Evolutionary conservation across 345 rosid species (phyloP), one percentile per base, ranked within the genome.

Genomic region (Limnanthes douglasii): DNA sequence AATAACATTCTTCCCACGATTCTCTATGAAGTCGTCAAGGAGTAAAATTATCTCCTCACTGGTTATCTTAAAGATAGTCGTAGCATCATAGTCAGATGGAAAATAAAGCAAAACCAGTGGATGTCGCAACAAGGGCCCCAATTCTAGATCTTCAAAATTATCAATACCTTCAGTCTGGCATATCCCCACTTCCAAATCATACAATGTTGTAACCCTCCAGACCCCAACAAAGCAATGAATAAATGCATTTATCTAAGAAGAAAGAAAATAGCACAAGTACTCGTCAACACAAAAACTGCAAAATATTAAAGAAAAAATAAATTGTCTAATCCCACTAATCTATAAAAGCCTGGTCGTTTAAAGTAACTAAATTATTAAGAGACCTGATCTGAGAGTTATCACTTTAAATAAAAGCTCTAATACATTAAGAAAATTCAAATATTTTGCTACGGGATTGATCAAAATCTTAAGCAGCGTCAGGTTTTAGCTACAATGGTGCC

Each of bases 181-280:
- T 14, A 82, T 59, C 15, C 73, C 93, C 50, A 43, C 51, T 52
- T 82, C 73, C 78, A 86, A 59, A 49, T 86, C 97, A 62, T 73
- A 53, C 56, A 86, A 48, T 14, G 95, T 61, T 37, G 81, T 65
- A 5, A 86, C 69, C 38, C 57, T 64, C 56, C 75, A 51, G 19
- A 70, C 86, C 42, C 62, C 85, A 26, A 75, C 70, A 40, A 63
- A 86, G 66, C 97, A 86, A 51, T 75, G 82, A 41, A 86, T 78
- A 63, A 75, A 86, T 6, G 93, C 78, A 70, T 82, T 75, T 39
- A 86, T 54, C 97, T 86, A 59, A 31, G 56, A 17, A 40, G 37
- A 35, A 19, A 28, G 40, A 34, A 25, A 12, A 10, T 8, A n/a
- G 3, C 14, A 28, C 5, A 4, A 46, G 27, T 16, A 39, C 24